These are phyloP conservation scores for Paraleonurus japonicus DNA, from an alignment of 257 asterid genomes.

Conservation along the genomic window DNA sequence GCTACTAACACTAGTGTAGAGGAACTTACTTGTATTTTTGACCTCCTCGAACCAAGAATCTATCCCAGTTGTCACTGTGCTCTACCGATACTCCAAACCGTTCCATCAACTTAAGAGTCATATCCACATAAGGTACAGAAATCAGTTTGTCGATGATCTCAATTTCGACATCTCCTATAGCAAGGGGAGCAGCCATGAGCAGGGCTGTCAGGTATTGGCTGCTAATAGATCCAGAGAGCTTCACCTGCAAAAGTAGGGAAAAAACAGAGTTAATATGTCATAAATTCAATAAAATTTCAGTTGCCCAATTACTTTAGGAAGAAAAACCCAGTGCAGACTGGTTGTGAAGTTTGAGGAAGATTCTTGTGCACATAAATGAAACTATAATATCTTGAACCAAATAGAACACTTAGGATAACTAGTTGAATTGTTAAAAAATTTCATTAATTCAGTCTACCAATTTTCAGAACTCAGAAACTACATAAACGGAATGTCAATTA, in stretches of 20 bases:
- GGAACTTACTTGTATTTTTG: conserved; percentile 86
- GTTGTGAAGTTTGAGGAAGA: not conserved
- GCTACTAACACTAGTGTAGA: conserved; percentile 10
- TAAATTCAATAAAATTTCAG: conserved; percentile 4
- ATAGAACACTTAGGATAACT: not conserved
- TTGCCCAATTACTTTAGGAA: not conserved
- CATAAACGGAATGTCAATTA: not conserved
- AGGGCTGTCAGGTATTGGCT: conserved; percentile 97
- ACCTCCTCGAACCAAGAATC: conserved; percentile 82
- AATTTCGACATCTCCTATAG: conserved; percentile 88
- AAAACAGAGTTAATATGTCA: conserved; percentile 4
- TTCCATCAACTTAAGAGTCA: conserved; percentile 98
- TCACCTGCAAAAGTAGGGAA: conserved; percentile 59
- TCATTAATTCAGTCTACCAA: not conserved
- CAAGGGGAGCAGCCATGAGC: conserved; percentile 96
- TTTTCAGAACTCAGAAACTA: not conserved
- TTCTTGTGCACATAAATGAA: not conserved
- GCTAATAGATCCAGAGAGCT: conserved; percentile 92
- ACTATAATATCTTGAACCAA: conserved; percentile 9
- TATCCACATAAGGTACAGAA: conserved; percentile 95
- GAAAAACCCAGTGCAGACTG: not conserved
- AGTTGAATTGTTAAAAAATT: not conserved
- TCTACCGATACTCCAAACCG: conserved; percentile 92
- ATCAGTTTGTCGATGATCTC: conserved; percentile 90
- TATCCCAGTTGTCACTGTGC: conserved; percentile 84